A percentile compares a stretch with the other conserved stretches of the same genome.
phyloP scores from a whole-genome alignment of 208 protist genomes.

The Crithidia thermophila region DNA sequence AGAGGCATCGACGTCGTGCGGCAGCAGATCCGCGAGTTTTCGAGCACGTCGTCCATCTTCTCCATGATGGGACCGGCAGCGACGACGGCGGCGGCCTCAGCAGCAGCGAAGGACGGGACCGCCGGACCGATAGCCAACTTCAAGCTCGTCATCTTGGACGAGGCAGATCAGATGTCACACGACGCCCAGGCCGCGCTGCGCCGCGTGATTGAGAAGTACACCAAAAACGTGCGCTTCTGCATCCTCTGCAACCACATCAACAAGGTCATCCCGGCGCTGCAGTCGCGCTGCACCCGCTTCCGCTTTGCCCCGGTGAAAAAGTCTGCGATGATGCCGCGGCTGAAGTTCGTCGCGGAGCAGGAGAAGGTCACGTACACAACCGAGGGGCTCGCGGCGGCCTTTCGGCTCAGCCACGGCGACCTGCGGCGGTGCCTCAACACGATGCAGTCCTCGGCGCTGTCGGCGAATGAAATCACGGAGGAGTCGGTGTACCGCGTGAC shows the following conservation, averaged over 20 bases:
- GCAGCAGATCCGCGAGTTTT: conserved; percentile 98
- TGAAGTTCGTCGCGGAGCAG: conserved; percentile 81
- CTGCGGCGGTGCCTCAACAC: conserved; percentile 98
- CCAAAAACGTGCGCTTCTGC: conserved; percentile 97
- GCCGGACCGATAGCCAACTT: conserved; percentile 44
- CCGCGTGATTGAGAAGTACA: conserved; percentile 99
- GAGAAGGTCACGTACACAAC: conserved; percentile 85
- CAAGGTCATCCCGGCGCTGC: conserved; percentile 95
- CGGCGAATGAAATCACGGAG: conserved; percentile 68
- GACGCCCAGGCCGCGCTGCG: conserved; percentile 98
- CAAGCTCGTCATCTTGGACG: conserved; percentile 99
- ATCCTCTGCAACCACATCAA: conserved; percentile 99
- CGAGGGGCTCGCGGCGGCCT: conserved; percentile 93
- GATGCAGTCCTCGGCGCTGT: conserved; percentile 93
- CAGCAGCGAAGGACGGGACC: no score
- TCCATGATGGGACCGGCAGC: conserved; percentile 36
- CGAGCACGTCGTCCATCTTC: conserved; percentile 97
- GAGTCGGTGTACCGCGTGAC: conserved; percentile 83
- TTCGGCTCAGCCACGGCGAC: conserved; percentile 95
- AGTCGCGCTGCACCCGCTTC: conserved; percentile 99
- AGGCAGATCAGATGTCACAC: conserved; percentile 99
- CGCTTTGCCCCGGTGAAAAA: conserved; percentile 96
- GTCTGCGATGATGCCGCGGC: conserved; percentile 79
- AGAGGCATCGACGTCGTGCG: conserved; percentile 99
- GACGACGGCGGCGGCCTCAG: neutral